A percentile compares a stretch with the other conserved stretches of the same genome.
These are phyloP conservation scores for Antrodiella citrinella DNA, from an alignment of 768 basidiomycete genomes.

Conservation along the genomic window DNA sequence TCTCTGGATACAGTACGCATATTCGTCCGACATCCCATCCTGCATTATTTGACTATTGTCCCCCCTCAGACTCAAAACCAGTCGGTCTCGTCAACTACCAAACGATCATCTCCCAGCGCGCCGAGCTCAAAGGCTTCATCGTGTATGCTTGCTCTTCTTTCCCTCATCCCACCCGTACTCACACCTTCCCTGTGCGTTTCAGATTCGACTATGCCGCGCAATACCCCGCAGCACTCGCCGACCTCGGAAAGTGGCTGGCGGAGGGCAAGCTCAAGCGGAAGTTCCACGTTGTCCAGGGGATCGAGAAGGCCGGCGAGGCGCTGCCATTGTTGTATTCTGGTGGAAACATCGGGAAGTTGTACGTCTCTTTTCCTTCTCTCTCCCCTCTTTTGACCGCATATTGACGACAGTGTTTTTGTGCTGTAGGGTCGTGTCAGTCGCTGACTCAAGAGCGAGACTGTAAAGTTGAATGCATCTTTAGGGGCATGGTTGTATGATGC, in stretches of 20 bases:
- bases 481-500: too few relatives aligned
- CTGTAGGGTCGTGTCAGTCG: too few relatives aligned
- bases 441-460: too few relatives aligned
- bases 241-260: conserved; percentile 47
- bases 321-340: conserved; percentile 65
- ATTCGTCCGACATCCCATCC: too few relatives aligned
- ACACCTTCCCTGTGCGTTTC: conserved; percentile 1
- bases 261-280: conserved; percentile 72
- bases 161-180: not conserved
- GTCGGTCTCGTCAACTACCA: conserved; percentile 61
- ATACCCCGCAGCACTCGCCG: conserved; percentile 49
- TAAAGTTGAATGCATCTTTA: too few relatives aligned
- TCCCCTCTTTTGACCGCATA: too few relatives aligned
- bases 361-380: too few relatives aligned
- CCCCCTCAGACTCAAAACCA: conserved; percentile 48
- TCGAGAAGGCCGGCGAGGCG: conserved; percentile 66
- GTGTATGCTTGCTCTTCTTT: conserved; percentile 53
- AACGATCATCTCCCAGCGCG: conserved; percentile 68
- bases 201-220: conserved; percentile 69
- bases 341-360: conserved; percentile 71
- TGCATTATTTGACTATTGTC: too few relatives aligned
- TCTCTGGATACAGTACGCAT: conserved; percentile 70
- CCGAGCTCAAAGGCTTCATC: conserved; percentile 78
- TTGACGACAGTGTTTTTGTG: too few relatives aligned
- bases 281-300: conserved; percentile 71